phyloP scores from a whole-genome alignment of 1,139 yeast genomes.

The Geotrichum carabidarum region DNA sequence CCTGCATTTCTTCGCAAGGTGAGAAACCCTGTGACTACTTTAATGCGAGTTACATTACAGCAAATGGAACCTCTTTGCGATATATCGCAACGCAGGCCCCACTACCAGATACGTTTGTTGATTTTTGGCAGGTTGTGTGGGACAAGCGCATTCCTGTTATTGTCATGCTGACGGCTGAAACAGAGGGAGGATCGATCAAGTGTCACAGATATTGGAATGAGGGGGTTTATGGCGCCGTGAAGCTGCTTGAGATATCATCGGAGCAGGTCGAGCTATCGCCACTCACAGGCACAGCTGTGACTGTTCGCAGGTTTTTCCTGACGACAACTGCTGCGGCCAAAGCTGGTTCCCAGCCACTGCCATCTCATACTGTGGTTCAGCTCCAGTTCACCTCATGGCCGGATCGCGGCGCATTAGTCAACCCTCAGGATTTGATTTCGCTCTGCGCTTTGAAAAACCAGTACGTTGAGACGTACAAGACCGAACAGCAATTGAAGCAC shows the following conservation, averaged over 20 bases:
- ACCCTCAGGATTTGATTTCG: constrained; percentile 49
- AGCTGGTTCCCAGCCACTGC: not conserved
- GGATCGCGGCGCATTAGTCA: constrained; percentile 66
- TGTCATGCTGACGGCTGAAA: constrained; percentile 59
- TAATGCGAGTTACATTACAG: constrained; percentile 54
- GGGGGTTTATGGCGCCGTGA: constrained; percentile 30
- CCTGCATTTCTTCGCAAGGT: not conserved
- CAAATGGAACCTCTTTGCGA: constrained; percentile 36
- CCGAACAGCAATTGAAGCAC: constrained; percentile 26
- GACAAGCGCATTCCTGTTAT: constrained; percentile 58
- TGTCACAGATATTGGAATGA: constrained; percentile 55
- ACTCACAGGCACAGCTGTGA: constrained; percentile 21
- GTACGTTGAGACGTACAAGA: constrained; percentile 22
- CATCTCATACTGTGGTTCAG: constrained; percentile 46
- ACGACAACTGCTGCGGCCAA: not conserved
- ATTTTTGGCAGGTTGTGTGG: constrained; percentile 75
- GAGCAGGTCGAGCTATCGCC: constrained; percentile 13
- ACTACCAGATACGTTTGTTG: constrained; percentile 64
- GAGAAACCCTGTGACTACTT: constrained; percentile 44
- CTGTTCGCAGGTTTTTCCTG: constrained; percentile 24
- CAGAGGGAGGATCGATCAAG: constrained; percentile 50
- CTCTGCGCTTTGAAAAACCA: constrained; percentile 47
- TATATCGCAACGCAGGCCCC: constrained; percentile 90
- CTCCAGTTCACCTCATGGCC: constrained; percentile 76
- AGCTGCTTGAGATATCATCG: constrained; percentile 10